Evolutionary conservation across 1,139 yeast species (phyloP).

Genomic region (Lodderomyces jiufengensis): DNA sequence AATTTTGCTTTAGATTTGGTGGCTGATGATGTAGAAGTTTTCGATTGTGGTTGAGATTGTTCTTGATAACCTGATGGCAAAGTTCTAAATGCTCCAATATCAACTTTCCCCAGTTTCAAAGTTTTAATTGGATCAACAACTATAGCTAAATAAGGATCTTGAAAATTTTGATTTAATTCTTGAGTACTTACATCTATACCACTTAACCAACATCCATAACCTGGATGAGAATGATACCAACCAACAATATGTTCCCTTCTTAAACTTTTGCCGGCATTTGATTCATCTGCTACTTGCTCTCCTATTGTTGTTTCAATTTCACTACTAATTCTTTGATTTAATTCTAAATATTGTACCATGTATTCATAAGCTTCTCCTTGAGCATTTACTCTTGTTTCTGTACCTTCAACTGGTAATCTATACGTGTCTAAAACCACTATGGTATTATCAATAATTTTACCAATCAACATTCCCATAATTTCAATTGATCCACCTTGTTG

Average conservation of each 20-base stretch:
- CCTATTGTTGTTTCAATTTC: too few relatives aligned
- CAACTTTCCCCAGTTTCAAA: conserved; percentile 60
- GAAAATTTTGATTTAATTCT: conserved; percentile 76
- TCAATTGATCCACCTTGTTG: conserved; percentile 85
- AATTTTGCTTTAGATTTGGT: neutral
- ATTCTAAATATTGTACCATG: conserved; percentile 79
- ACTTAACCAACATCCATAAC: conserved; percentile 92
- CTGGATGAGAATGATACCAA: conserved; percentile 97
- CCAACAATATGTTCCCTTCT: conserved; percentile 71
- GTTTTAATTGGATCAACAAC: conserved; percentile 85
- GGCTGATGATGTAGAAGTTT: neutral
- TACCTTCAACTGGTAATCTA: conserved; percentile 90
- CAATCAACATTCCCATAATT: conserved; percentile 93
- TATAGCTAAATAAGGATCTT: conserved; percentile 87
- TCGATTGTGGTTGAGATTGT: too few relatives aligned
- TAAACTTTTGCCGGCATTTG: conserved; percentile 14
- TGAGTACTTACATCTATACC: conserved; percentile 92
- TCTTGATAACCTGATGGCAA: conserved; percentile 44
- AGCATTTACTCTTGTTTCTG: conserved; percentile 94
- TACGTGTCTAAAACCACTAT: conserved; percentile 80
- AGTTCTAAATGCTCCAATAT: conserved; percentile 91
- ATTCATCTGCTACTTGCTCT: too few relatives aligned
- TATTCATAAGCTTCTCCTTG: conserved; percentile 91
- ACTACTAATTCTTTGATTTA: conserved; percentile 38
- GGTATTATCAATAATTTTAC: conserved; percentile 55